A percentile compares a stretch with the other conserved stretches of the same genome.
phyloP scores from a whole-genome alignment of 2,329 filamentous ascomycete species.

The Colletotrichum tropicale region DNA sequence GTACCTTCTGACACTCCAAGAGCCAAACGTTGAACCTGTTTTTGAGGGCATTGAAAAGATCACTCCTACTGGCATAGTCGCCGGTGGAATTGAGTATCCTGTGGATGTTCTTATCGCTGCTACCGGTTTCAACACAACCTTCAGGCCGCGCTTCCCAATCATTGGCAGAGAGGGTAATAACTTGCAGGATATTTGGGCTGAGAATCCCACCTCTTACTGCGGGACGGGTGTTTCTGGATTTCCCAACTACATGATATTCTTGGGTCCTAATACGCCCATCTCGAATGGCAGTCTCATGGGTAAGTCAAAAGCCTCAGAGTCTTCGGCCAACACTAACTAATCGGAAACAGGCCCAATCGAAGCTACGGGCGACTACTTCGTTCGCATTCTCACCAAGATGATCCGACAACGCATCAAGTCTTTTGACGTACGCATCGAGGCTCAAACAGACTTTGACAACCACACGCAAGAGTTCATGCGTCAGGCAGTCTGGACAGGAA shows the following conservation, averaged over 20 bases:
- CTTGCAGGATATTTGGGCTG: background rate
- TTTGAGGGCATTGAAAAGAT: background rate
- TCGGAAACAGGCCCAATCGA: background rate
- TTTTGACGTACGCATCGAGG: background rate
- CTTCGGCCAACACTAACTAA: no score
- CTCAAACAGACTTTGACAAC: background rate
- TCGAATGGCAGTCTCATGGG: background rate
- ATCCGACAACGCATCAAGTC: background rate
- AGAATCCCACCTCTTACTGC: background rate
- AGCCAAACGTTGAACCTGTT: background rate
- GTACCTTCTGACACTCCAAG: background rate
- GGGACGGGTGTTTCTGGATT: background rate
- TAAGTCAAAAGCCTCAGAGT: background rate
- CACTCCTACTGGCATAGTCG: background rate
- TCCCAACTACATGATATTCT: background rate
- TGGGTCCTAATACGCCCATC: background rate
- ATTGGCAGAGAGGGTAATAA: background rate
- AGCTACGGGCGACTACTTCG: background rate
- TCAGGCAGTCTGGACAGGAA: background rate
- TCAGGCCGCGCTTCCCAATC: background rate
- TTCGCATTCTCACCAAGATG: background rate
- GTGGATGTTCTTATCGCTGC: background rate
- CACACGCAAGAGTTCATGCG: background rate
- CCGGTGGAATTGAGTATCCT: background rate
- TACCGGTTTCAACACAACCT: background rate